Conservation (phyloP, 2,329 filamentous ascomycete genomes). For the Calonectria hongkongensis region DNA sequence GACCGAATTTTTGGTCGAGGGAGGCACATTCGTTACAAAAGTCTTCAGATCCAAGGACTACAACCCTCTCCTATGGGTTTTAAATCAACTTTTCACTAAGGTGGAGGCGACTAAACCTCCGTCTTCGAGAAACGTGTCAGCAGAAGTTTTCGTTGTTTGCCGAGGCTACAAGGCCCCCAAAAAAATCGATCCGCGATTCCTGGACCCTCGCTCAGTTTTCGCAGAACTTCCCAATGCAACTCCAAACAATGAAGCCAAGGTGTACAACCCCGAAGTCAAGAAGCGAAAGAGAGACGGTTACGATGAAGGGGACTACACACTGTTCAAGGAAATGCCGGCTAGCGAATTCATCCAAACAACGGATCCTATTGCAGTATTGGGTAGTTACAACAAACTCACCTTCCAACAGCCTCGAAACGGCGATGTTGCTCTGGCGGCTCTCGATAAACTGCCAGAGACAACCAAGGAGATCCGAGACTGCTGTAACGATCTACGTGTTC, state of each 20-base stretch:
- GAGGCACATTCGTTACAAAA: slow-evolving; percentile 97
- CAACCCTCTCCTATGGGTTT: slow-evolving; percentile 96
- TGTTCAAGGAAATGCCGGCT: slow-evolving; percentile 91
- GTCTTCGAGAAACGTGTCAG: slow-evolving; percentile 95
- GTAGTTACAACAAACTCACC: slow-evolving; percentile 86
- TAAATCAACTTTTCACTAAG: slow-evolving; percentile 95
- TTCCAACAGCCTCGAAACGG: slow-evolving; percentile 88
- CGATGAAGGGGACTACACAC: slow-evolving; percentile 94
- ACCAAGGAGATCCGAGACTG: slow-evolving; percentile 86
- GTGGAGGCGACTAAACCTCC: slow-evolving; percentile 99
- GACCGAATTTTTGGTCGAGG: slow-evolving; percentile 92
- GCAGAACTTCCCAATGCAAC: slow-evolving; percentile 90
- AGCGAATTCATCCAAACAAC: slow-evolving; percentile 95
- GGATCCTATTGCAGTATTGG: slow-evolving; percentile 95
- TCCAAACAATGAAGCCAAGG: slow-evolving; percentile 97
- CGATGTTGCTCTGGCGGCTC: slow-evolving; percentile 89
- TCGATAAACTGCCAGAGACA: slow-evolving; percentile 91
- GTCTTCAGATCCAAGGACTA: slow-evolving; percentile 98
- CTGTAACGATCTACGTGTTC: slow-evolving; percentile 89
- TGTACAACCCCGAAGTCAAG: slow-evolving; percentile 98
- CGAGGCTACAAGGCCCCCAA: slow-evolving; percentile 97
- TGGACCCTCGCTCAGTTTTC: slow-evolving; percentile 93
- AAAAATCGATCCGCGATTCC: slow-evolving; percentile 91
- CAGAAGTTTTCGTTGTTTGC: slow-evolving; percentile 99
- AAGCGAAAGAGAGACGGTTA: slow-evolving; percentile 99